These are phyloP conservation scores for Coemansia interrupta DNA, from an alignment of 192 early-diverging fungal genomes.

Conservation along the genomic window DNA sequence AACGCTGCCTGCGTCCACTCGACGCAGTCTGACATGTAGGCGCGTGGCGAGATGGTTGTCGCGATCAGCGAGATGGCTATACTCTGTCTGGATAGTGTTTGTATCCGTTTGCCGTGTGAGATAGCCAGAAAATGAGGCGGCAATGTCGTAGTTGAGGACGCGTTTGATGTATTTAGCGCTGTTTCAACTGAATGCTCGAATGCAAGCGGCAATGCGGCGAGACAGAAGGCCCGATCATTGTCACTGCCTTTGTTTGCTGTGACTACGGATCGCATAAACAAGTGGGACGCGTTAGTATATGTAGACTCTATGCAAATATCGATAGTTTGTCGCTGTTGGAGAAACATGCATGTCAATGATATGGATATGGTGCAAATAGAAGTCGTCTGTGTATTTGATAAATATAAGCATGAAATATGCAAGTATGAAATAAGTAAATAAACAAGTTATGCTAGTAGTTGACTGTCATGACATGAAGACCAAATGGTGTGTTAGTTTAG, in stretches of 20 bases:
- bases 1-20: slow-evolving; percentile 23
- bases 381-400: too few relatives aligned
- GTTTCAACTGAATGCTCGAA: neutral
- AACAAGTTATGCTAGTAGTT: too few relatives aligned
- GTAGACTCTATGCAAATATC: too few relatives aligned
- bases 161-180: neutral
- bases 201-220: slow-evolving; percentile 5
- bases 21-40: slow-evolving; percentile 16
- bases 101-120: neutral
- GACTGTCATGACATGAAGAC: too few relatives aligned
- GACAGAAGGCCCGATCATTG: neutral
- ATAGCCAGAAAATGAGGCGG: slow-evolving; percentile 3
- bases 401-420: too few relatives aligned
- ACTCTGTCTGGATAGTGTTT: neutral
- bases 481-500: neutral
- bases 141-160: neutral
- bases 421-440: neutral
- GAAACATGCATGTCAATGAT: neutral
- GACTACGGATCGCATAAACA: neutral
- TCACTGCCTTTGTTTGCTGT: neutral
- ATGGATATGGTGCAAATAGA: neutral
- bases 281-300: neutral
- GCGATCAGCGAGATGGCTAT: slow-evolving; percentile 15
- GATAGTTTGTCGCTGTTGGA: too few relatives aligned
- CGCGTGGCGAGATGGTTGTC: neutral